A percentile compares a stretch with the other conserved stretches of the same genome.
Evolutionary conservation across 768 basidiomycete genomes (phyloP).

Genomic region (Amanita muscaria): DNA sequence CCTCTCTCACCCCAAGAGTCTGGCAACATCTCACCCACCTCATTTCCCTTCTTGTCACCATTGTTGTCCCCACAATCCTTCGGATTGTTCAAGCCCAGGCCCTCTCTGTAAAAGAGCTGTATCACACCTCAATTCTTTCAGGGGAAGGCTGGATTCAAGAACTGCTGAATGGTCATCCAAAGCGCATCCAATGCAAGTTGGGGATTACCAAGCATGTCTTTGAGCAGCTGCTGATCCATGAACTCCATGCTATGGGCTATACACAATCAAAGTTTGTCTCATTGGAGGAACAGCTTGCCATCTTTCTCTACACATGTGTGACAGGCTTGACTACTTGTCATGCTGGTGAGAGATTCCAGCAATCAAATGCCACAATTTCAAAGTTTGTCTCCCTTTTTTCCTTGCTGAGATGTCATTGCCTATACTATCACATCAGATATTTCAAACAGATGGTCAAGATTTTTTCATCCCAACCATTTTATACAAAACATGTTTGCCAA

Average conservation of each 20-base stretch:
- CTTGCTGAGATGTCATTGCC: background rate
- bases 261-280: conserved; percentile 13
- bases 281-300: conserved; percentile 18
- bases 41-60: too few relatives aligned
- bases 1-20: too few relatives aligned
- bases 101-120: conserved; percentile 16
- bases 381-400: conserved; percentile 10
- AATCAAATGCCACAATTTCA: conserved; percentile 13
- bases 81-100: too few relatives aligned
- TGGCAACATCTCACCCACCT: too few relatives aligned
- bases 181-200: conserved; percentile 12
- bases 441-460: conserved; percentile 8
- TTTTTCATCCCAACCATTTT: too few relatives aligned
- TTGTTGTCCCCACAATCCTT: too few relatives aligned
- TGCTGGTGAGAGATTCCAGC: conserved; percentile 21
- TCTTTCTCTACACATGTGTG: too few relatives aligned
- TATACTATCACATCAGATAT: background rate
- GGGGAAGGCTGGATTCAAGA: conserved; percentile 16
- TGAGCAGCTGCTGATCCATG: conserved; percentile 14
- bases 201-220: conserved; percentile 19
- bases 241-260: conserved; percentile 15
- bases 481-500: conserved; percentile 5
- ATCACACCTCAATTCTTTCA: too few relatives aligned
- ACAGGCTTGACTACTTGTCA: conserved; percentile 15
- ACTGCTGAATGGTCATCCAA: conserved; percentile 15